Evolutionary conservation across 176 grass and related monocot species (phyloP).

Genomic region (Carex parvula): DNA sequence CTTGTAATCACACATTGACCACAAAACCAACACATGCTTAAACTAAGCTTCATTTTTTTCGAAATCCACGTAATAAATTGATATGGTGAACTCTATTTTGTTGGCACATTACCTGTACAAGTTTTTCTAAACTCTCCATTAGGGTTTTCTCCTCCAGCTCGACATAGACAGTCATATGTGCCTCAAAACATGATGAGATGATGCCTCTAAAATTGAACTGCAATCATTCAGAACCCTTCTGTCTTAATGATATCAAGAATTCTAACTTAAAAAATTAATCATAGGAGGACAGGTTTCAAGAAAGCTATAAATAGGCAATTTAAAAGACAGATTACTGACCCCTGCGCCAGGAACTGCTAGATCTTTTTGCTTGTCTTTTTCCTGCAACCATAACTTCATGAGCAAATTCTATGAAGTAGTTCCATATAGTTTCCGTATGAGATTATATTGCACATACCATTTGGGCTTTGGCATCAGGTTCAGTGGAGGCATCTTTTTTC

Average conservation of each 20-base stretch:
- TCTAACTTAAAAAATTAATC: background rate
- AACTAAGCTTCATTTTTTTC: background rate
- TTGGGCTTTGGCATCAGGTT: conserved; percentile 41
- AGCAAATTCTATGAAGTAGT: conserved; percentile 21
- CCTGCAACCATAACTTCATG: conserved; percentile 45
- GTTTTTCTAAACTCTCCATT: conserved; percentile 93
- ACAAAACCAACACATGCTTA: background rate
- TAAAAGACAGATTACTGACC: conserved; percentile 58
- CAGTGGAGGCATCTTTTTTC: conserved; percentile 55
- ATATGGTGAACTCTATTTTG: conserved; percentile 8
- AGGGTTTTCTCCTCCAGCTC: conserved; percentile 97
- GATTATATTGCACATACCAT: conserved; percentile 36
- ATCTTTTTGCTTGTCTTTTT: conserved; percentile 89
- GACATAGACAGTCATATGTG: conserved; percentile 86
- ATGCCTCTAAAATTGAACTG: conserved; percentile 99
- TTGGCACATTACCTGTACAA: conserved; percentile 67
- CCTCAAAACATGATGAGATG: conserved; percentile 98
- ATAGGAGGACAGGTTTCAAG: conserved; percentile 1
- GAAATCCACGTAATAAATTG: background rate
- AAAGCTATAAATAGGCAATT: conserved; percentile 7
- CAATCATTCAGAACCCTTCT: conserved; percentile 9
- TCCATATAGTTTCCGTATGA: background rate
- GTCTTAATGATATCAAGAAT: conserved; percentile 12
- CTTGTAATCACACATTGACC: conserved; percentile 1
- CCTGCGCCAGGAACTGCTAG: conserved; percentile 75